Evolutionary conservation across 306 rosid species (phyloP).

Genomic region (Dryas drummondii): DNA sequence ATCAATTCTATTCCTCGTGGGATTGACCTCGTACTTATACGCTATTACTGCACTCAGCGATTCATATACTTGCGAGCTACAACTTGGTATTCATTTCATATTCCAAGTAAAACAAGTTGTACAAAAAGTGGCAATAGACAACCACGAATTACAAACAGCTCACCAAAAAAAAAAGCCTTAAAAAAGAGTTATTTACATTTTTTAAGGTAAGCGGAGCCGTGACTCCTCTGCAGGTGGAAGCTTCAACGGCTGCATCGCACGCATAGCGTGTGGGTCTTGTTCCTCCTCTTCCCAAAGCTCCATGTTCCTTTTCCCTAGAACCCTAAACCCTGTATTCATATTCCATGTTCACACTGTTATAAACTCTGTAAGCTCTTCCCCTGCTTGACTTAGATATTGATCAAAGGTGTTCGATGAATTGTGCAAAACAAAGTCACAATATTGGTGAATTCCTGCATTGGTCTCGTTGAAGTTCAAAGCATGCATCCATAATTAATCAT

Average conservation of each 20-base stretch:
- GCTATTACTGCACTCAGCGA: too few relatives aligned
- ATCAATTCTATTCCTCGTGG: too few relatives aligned
- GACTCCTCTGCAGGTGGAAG: constrained; percentile 25
- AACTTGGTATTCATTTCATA: too few relatives aligned
- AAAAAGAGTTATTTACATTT: constrained; percentile 2
- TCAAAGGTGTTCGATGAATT: constrained; percentile 18
- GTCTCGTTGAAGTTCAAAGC: constrained; percentile 58
- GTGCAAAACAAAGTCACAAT: constrained; percentile 30
- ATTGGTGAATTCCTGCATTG: constrained; percentile 32
- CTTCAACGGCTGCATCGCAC: constrained; percentile 26
- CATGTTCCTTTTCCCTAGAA: constrained; percentile 22
- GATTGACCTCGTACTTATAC: too few relatives aligned
- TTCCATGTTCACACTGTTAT: background rate
- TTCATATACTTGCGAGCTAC: too few relatives aligned
- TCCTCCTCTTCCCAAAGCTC: constrained; percentile 26
- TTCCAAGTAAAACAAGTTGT: too few relatives aligned
- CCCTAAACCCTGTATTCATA: background rate
- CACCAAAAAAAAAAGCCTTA: too few relatives aligned
- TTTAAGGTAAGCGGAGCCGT: constrained; percentile 20
- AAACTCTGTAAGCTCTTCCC: background rate
- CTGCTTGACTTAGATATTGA: constrained; percentile 7
- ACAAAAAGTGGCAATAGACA: too few relatives aligned
- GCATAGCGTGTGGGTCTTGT: constrained; percentile 26
- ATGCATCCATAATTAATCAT: constrained; percentile 49
- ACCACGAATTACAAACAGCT: too few relatives aligned